A percentile compares a stretch with the other conserved stretches of the same genome.
phyloP scores from a whole-genome alignment of 306 rosid species.

The Cucurbita moschata region DNA sequence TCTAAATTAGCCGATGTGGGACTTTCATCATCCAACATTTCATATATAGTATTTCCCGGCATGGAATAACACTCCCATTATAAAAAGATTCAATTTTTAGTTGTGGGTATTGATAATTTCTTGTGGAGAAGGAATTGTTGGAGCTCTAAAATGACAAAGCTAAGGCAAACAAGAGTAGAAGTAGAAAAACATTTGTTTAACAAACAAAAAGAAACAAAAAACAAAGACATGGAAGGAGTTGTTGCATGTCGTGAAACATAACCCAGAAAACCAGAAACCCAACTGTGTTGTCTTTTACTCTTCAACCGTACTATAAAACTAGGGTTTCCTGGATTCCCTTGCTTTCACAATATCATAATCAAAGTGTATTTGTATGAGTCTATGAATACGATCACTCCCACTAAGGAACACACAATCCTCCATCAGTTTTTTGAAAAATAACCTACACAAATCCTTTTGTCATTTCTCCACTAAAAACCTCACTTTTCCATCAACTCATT shows the following conservation, averaged over 20 bases:
- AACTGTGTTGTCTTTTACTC: neutral
- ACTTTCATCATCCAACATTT: too few species aligned
- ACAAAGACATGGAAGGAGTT: neutral
- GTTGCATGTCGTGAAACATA: neutral
- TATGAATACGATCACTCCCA: conserved; percentile 13
- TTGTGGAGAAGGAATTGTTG: neutral
- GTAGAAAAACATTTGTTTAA: neutral
- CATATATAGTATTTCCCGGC: too few species aligned
- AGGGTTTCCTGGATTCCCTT: neutral
- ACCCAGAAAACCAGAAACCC: neutral
- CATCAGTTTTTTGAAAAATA: conserved; percentile 22
- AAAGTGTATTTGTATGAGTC: neutral
- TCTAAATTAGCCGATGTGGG: too few species aligned
- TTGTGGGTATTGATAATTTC: neutral
- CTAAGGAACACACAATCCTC: conserved; percentile 39
- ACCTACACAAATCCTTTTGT: conserved; percentile 28
- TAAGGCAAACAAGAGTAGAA: neutral
- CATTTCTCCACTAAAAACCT: conserved; percentile 34
- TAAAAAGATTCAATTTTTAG: neutral
- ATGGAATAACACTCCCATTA: neutral
- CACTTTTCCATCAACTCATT: conserved; percentile 25
- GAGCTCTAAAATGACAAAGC: neutral
- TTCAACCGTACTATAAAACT: neutral
- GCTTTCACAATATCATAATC: neutral
- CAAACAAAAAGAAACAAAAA: neutral